Base-by-base conservation (phyloP, 805 yeast genomes). In the Sugiyamaella mastotermitis region DNA sequence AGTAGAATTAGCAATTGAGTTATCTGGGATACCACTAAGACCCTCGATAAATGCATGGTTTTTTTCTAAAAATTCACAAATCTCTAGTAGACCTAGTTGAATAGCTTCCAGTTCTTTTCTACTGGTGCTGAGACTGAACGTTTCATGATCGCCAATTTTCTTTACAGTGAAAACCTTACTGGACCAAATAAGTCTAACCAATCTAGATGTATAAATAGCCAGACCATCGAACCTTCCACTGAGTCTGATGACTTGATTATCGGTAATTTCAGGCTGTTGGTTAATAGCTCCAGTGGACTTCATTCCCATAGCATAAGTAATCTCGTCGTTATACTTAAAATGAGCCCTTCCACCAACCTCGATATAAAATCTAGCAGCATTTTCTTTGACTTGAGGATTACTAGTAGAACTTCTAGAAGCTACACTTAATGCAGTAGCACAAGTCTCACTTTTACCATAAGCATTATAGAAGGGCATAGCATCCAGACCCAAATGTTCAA, bases 171-270 rank as follows among this genome's bases (percentile, higher is more conserved):
- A 83, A 2, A 88, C 82, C 37, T 76, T 79, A 24, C 66, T 66
- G 39, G 69, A 70, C 99, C 99, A 92, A 33, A 78, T 68, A 14
- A 78, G 80, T 46, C 94, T 72, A 46, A 90, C 76, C 13, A 88
- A 60, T 49, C 97, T 73, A 1, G 95, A 72, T 22, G 87, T 66
- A 42, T 87, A 72, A 18, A 86, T 69, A 10, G 90, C 80, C 13
- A 85, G 74, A 33, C 96, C 97, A 57, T 85, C 88, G 52, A 88
- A 87, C 49, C 96, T 69, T 50, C 95, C 94, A 61, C 95, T 84
- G 43, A 92, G 70, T 21, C 83, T 76, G n/a, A 90, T 95, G 18
- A 45, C 37, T 13, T 50, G 57, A 9, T 41, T 27, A 13, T 28
- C 33, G 15, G 23, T 13, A 5, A 35, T 17, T 10, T 40, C 13